Conservation (phyloP, 1,284 basidiomycete species). For the Sanghuangporus weigelae region DNA sequence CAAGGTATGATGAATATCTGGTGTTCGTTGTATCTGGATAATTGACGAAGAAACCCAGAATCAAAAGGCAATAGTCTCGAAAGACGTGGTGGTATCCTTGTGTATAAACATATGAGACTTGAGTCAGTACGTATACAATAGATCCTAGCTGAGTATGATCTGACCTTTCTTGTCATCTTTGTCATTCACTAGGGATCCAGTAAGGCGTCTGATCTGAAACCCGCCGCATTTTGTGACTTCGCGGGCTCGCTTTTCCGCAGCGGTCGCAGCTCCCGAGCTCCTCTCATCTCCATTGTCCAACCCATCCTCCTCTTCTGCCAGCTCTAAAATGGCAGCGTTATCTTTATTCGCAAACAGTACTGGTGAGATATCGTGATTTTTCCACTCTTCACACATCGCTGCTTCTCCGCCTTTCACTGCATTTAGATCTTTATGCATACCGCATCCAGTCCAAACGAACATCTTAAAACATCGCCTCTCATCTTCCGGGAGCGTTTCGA, state of each 20-base stretch:
- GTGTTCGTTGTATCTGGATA: slow-evolving; percentile 16
- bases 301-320: background rate
- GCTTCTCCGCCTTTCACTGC: slow-evolving; percentile 21
- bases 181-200: slow-evolving; percentile 29
- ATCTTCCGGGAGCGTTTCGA: slow-evolving; percentile 15
- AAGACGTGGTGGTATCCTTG: slow-evolving; percentile 19
- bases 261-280: background rate
- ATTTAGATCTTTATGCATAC: slow-evolving; percentile 28
- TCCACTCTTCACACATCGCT: background rate
- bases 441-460: slow-evolving; percentile 23
- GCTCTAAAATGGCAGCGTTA: background rate
- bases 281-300: background rate
- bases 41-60: background rate
- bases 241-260: slow-evolving; percentile 22
- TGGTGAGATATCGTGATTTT: background rate
- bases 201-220: slow-evolving; percentile 26
- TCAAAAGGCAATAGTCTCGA: slow-evolving; percentile 21
- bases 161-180: slow-evolving; percentile 29
- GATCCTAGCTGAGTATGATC: slow-evolving; percentile 64
- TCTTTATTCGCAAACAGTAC: background rate
- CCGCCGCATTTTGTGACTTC: slow-evolving; percentile 25
- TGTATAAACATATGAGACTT: slow-evolving; percentile 86
- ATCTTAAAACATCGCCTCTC: slow-evolving; percentile 15
- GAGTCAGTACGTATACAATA: slow-evolving; percentile 87
- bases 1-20: background rate